Base-by-base conservation (phyloP, 345 rosid genomes). In the Microcos paniculata region DNA sequence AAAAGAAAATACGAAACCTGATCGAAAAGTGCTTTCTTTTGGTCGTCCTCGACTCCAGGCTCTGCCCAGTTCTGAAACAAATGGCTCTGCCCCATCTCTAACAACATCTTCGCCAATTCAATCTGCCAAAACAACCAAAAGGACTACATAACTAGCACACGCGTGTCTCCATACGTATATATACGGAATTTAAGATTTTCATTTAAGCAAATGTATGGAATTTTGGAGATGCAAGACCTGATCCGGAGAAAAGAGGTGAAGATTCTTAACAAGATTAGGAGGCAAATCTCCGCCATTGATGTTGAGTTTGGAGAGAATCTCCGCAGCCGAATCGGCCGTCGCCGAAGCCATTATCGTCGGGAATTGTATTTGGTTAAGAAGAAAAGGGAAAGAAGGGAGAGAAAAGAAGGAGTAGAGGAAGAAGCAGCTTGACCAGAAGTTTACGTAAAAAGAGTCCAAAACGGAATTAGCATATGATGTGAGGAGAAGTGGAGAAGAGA, bases 51-150 rank as follows among this genome's bases (percentile, higher is more conserved):
- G 40, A 85, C 86, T 19, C 99, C 96, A 8, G 89, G 91, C 58
- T 80, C 90, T 15, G 94, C 73, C 99, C 99, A 95, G 61, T 90
- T 85, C 78, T 77, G 73, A 76, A 95, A 93, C 80, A 93, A 76
- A 80, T 89, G 94, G 76, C 56, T 77, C 92, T 95, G 99, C 35
- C 88, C 92, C 84, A 84, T 84, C 77, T 89, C 91, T 57, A 88
- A 59, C 74, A 95, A 61, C 82, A 87, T 81, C 87, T 88, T 88
- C 12, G 96, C 97, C 87, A 95, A 78, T 78, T 87, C 90, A 75
- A 90, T 74, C 99, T 95, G 84, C 71, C 76, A 78, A 48, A 49
- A 23, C 58, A 40, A 3, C 24, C 15, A 42, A 35, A 66, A 13
- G 43, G 61, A 30, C 21, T 35, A 73, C 1, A 12, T 6, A 56